Evolutionary conservation across 805 yeast species (phyloP), one percentile per base, ranked within the genome.

Genomic region (Wilhelminamyces savonicus): DNA sequence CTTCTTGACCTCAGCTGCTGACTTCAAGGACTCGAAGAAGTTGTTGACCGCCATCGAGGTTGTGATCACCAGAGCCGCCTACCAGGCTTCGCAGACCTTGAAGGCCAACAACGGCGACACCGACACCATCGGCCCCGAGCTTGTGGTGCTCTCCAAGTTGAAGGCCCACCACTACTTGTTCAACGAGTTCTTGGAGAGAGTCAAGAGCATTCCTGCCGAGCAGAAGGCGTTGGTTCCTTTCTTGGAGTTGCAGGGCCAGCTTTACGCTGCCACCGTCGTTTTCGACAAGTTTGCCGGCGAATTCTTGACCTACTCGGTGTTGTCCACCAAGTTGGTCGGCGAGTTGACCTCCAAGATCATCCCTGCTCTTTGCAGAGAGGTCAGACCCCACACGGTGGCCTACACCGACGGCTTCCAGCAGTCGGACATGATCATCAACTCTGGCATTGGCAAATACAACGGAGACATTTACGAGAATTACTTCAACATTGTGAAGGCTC

Each of bases 401-500:
- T 66, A 83, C 45, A 82, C 94, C 4, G 97, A 87, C 56, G 71
- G 94, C 1, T 87, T 87, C 67, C 76, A 81, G 56, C 69, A 82
- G 39, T 76, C 85, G 23, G 95, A 87, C 59, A 80, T 71, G 52
- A 73, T 82, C 62, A 69, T 87, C 49, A 83, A 86, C 54, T 77
- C 95, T 0, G 78, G 92, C 4, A 71, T 87, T 34, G 97, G 96
- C 27, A 69, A 66, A 34, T 79, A 71, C 56, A 77, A 82, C 44
- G 96, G 96, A 35, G 79, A 87, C 53, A 78, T 84, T 33, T 87
- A 86, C 61, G 77, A 78, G 49, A 77, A 82, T 54, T 86, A 86
- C 61, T 80, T 79, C 50, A 59, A 49, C 16, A 62, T 65, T 32
- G 80, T 79, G 35, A 67, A 69, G 43, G 35, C 35, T 7, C 45